Conservation (phyloP, 371 early-diverging fungal genomes). For the Dichotomocladium elegans region DNA sequence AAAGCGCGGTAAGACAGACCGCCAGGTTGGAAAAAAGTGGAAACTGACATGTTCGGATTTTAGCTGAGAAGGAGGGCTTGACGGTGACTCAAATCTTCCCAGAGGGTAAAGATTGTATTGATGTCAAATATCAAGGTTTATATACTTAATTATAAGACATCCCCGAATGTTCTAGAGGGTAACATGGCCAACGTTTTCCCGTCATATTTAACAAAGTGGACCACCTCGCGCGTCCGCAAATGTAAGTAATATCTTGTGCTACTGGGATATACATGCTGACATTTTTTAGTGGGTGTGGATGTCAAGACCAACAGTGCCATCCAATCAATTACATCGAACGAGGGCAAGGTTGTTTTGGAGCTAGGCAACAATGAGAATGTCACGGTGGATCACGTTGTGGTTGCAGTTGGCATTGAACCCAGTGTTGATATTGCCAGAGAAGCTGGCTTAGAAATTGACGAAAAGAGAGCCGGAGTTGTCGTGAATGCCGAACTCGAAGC, state of each 20-base stretch:
- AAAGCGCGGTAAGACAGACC: conserved; percentile 49
- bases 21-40: not conserved
- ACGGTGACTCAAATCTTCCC: conserved; percentile 72
- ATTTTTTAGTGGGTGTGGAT: conserved; percentile 53
- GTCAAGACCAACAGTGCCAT: conserved; percentile 51
- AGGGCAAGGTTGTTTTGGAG: conserved; percentile 46
- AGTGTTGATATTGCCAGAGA: conserved; percentile 61
- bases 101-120: conserved; percentile 36
- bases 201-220: conserved; percentile 68
- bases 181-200: conserved; percentile 77
- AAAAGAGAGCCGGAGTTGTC: conserved; percentile 62
- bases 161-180: conserved; percentile 43
- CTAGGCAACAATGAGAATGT: conserved; percentile 44
- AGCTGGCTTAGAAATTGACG: conserved; percentile 73
- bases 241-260: conserved; percentile 21
- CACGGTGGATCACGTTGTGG: conserved; percentile 65
- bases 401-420: conserved; percentile 72
- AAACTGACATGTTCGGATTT: not conserved
- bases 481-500: conserved; percentile 79
- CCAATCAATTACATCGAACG: conserved; percentile 34
- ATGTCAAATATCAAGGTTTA: not conserved
- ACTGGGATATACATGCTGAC: not conserved
- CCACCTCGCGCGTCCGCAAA: conserved; percentile 55
- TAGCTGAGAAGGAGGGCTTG: conserved; percentile 45
- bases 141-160: not conserved